Base-by-base conservation (phyloP, 306 rosid genomes). In the barrel medic (Medicago truncatula) region DNA sequence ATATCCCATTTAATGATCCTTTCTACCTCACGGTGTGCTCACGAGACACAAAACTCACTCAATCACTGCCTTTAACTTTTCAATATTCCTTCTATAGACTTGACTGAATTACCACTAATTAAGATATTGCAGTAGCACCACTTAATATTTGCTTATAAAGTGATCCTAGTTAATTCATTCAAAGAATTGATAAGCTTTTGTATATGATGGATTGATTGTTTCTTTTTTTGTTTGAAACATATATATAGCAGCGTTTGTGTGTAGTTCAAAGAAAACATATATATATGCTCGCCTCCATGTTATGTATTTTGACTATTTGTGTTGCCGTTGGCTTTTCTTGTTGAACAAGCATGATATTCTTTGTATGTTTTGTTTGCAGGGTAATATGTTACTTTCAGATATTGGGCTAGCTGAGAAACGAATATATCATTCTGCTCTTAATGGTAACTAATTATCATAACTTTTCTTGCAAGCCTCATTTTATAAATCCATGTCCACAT, bases 401-500 rank as follows among this genome's bases (percentile, higher is more conserved):
- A 76, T 88, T 64, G 97, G 97, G 71, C 88, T 94, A 25, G 81
- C 93, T 28, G 98, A 94, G 86, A 94, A 94, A 89, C 85, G 98
- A 84, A 82, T 90, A 6, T 94, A 94, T 81, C 97, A 76, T 52
- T 89, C 92, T 79, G 90, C 94, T 68, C 90, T 91, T 83, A 88
- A 89, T 81, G 97, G 98, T 92, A 94, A 61, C 20, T 8, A 3
- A 61, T 31, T 34, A 31, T 31, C 7, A 7, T 3, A 20, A 28
- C 41, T 10, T 61, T 59, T 25, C 11, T 61, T 59, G 14, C 10
- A 59, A 25, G 4, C 28, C 40, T 25, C 61, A 56, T 20, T 34
- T 34, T 34, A 34, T 7, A 34, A 34, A 6, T 4, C 7, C 38
- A 34, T 34, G 38, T 6, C 38, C 38, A 34, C 38, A 34, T 34